Evolutionary conservation across 306 rosid species (phyloP).

Genomic region (Glycine soja): DNA sequence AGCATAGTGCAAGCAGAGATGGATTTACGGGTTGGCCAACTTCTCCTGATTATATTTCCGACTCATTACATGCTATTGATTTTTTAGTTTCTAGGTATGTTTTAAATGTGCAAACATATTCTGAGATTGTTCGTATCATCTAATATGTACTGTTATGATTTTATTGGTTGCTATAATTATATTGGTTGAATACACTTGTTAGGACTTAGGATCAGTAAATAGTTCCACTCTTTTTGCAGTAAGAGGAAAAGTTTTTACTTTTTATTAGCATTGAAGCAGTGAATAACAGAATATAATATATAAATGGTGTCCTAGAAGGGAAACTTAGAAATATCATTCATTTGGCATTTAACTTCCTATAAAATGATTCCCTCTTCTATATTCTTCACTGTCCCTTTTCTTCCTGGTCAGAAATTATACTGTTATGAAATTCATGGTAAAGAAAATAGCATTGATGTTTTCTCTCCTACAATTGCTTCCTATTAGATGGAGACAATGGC

Average conservation of each 20-base stretch:
- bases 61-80: conserved; percentile 75
- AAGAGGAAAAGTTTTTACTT: background rate
- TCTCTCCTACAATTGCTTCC: background rate
- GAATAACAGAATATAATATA: conserved; percentile 9
- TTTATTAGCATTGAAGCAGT: background rate
- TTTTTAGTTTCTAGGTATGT: conserved; percentile 85
- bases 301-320: background rate
- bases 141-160: background rate
- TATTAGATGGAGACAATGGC: background rate
- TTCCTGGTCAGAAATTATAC: background rate
- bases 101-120: conserved; percentile 21
- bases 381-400: background rate
- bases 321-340: conserved; percentile 6
- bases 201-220: background rate
- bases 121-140: conserved; percentile 26
- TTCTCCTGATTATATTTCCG: conserved; percentile 64
- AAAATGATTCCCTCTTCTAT: too few relatives aligned
- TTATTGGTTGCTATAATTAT: conserved; percentile 1
- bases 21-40: conserved; percentile 80
- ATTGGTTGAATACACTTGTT: conserved; percentile 19
- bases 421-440: conserved; percentile 29
- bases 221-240: background rate
- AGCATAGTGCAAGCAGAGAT: conserved; percentile 91
- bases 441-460: background rate
- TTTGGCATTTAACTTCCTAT: too few relatives aligned